These are phyloP conservation scores for Phaseolus lunatus DNA, from an alignment of 306 rosid genomes.

Conservation along the genomic window DNA sequence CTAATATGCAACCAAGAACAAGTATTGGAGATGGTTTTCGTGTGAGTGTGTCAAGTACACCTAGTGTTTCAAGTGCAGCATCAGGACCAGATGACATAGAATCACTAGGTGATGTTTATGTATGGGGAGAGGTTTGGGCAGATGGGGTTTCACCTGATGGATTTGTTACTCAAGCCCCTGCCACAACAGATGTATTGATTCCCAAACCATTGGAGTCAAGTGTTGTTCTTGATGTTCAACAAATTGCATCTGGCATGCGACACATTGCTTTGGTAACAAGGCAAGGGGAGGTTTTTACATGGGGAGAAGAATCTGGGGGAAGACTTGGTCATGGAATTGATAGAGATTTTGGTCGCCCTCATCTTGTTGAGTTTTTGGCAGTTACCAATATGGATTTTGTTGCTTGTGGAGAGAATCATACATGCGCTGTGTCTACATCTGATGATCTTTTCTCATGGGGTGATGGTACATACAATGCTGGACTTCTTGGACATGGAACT, in stretches of 20 bases:
- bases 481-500: conserved; percentile 95
- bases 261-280: conserved; percentile 92
- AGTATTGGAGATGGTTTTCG: conserved; percentile 89
- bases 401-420: conserved; percentile 93
- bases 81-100: conserved; percentile 98
- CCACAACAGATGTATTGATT: conserved; percentile 66
- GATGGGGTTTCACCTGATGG: conserved; percentile 67
- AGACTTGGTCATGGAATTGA: conserved; percentile 92
- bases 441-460: conserved; percentile 96
- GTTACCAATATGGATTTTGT: conserved; percentile 70
- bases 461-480: conserved; percentile 80
- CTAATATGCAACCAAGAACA: conserved; percentile 81
- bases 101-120: conserved; percentile 90
- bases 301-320: conserved; percentile 99
- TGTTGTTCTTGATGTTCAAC: conserved; percentile 96
- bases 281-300: conserved; percentile 98
- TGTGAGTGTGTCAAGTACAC: conserved; percentile 83
- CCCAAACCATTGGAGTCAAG: conserved; percentile 86
- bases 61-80: conserved; percentile 83
- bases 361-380: conserved; percentile 80
- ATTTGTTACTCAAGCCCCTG: conserved; percentile 49
- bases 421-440: conserved; percentile 78
- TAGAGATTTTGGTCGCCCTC: conserved; percentile 73
- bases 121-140: conserved; percentile 93
- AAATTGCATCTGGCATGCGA: conserved; percentile 80